Base-by-base conservation (phyloP, 2,329 filamentous ascomycete genomes). In the Plenodomus biglobosus region DNA sequence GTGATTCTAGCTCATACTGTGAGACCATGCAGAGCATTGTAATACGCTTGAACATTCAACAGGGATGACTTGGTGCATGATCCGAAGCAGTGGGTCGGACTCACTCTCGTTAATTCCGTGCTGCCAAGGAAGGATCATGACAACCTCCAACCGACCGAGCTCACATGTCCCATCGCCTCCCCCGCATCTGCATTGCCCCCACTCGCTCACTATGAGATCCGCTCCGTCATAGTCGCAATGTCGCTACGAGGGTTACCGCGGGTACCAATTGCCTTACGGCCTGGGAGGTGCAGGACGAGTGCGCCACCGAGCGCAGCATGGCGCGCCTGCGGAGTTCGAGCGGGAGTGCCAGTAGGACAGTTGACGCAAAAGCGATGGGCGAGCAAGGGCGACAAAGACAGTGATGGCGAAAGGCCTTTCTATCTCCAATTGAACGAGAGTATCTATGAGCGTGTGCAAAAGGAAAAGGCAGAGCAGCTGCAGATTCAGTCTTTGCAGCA, bases 371-470 rank as follows among this genome's bases (percentile, higher is more conserved):
- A 59, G 42, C 63, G 73, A 60, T 75, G 74, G 64, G 71, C 70
- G 40, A 70, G 68, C 39, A 42, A 59, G 8, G 48, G 57, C 32
- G 56, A 59, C 22, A 53, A 57, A 38, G 55, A 52, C n/a, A 38
- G 47, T 32, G 61, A 69, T 8, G 57, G 64, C 21, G 73, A 73
- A 30, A 62, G 72, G 49, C 77, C 79, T 1, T 86, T 86, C 72
- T 80, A 82, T 62, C 76, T 77, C 27, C 83, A 86, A 64, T 60
- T 86, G 38, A 85, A 83, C 54, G 80, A 85, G 62, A 85, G 81
- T 55, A 84, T 83, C 13, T 72, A 78, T 35, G 76, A 82, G 59
- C 77, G 84, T 37, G 64, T 86, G 51, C 74, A 80, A 64, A 76
- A 79, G 41, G 84, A 86, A 60, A 77, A 80, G 44, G 79, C 77